These are phyloP conservation scores for Leucoagaricus sp. DNA, from an alignment of 1,284 basidiomycete genomes.

Conservation along the genomic window DNA sequence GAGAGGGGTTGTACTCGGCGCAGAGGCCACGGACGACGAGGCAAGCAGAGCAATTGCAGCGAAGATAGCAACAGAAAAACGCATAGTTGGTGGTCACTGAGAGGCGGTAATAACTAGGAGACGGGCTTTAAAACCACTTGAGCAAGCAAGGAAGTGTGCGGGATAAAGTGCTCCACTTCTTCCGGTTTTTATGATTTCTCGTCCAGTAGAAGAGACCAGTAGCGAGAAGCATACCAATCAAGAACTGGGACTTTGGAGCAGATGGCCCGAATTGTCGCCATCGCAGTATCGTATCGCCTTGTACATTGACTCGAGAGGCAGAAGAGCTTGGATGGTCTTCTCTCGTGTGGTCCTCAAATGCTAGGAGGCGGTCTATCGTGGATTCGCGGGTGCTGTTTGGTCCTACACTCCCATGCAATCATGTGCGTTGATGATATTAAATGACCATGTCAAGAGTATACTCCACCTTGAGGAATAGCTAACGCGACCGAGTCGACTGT, in stretches of 20 bases:
- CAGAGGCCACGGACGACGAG: constrained; percentile 10
- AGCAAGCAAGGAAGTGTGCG: neutral
- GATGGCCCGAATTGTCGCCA: neutral
- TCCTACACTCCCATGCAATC: neutral
- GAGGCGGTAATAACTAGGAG: neutral
- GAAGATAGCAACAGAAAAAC: constrained; percentile 14
- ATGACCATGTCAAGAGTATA: neutral
- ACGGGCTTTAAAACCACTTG: too few relatives aligned
- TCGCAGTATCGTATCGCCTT: neutral
- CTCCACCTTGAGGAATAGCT: neutral
- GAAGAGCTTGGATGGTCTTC: neutral
- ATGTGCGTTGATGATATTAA: neutral
- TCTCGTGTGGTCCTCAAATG: neutral
- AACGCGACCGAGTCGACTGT: too few relatives aligned
- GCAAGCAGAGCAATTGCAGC: constrained; percentile 1
- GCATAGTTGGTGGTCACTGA: constrained; percentile 12
- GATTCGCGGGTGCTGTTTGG: neutral
- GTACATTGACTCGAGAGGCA: neutral
- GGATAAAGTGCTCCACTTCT: neutral
- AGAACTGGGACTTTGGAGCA: neutral
- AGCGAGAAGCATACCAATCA: neutral
- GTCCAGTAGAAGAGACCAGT: too few relatives aligned
- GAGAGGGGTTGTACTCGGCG: constrained; percentile 4
- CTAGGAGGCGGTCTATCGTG: neutral
- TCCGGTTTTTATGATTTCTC: too few relatives aligned